Percentiles rank a stretch among this genome's conserved stretches.
Conservation (phyloP, 2,329 filamentous ascomycete genomes). For the Cytospora schulzeri region DNA sequence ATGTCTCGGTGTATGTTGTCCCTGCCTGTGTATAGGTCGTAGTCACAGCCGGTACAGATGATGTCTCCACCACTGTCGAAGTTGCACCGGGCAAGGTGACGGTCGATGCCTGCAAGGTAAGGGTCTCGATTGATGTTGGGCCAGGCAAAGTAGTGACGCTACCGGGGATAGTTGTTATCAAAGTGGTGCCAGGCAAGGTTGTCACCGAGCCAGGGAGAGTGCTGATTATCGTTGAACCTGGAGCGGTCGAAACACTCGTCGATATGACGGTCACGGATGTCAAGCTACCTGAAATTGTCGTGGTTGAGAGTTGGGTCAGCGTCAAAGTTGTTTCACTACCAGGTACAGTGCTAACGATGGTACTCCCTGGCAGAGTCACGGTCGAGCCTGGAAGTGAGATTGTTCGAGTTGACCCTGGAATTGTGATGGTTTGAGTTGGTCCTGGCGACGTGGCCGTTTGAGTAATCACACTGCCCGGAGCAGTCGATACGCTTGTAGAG, state of each 20-base stretch:
- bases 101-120: conserved; percentile 10
- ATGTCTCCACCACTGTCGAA: background rate
- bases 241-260: conserved; percentile 26
- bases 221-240: conserved; percentile 13
- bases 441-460: conserved; percentile 17
- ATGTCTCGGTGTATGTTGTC: conserved; percentile 28
- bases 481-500: conserved; percentile 27
- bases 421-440: conserved; percentile 15
- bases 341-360: conserved; percentile 30
- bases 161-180: conserved; percentile 23
- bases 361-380: conserved; percentile 8
- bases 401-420: conserved; percentile 10
- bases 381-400: background rate
- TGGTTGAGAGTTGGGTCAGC: background rate
- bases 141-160: conserved; percentile 16
- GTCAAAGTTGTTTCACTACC: conserved; percentile 22
- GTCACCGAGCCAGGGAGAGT: conserved; percentile 30
- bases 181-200: conserved; percentile 27
- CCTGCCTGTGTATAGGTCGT: conserved; percentile 33
- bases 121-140: conserved; percentile 11
- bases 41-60: conserved; percentile 22
- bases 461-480: conserved; percentile 12
- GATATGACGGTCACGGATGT: conserved; percentile 30
- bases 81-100: background rate
- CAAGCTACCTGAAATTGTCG: conserved; percentile 10